These are phyloP conservation scores for Medicago lupulina DNA, from an alignment of 306 rosid species.

Conservation along the genomic window DNA sequence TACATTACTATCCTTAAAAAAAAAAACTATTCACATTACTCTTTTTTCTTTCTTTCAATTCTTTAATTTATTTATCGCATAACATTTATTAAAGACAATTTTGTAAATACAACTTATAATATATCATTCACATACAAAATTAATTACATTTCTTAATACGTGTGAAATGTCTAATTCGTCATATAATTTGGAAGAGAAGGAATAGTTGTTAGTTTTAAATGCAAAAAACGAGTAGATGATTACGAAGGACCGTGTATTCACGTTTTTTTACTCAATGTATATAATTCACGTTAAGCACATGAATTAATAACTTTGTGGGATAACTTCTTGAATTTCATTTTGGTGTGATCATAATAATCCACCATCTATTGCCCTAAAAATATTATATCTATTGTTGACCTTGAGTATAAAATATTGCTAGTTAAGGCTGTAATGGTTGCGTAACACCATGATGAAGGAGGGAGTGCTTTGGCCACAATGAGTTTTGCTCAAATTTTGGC, in stretches of 20 bases:
- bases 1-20: no score
- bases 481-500: conserved; percentile 31
- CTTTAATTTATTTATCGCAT: no score
- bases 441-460: conserved; percentile 25
- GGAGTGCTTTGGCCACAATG: conserved; percentile 49
- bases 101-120: no score
- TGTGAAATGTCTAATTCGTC: no score
- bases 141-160: no score
- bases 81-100: no score
- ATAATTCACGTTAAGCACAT: conserved; percentile 54
- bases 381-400: conserved; percentile 23
- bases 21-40: no score
- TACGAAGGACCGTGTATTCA: not conserved
- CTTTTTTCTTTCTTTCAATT: no score
- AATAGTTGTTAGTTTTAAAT: no score
- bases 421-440: conserved; percentile 22
- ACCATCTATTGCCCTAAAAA: conserved; percentile 13
- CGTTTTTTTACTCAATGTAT: not conserved
- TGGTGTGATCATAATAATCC: conserved; percentile 36
- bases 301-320: conserved; percentile 15
- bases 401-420: not conserved
- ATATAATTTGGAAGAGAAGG: no score
- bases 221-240: not conserved
- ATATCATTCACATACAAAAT: no score
- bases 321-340: conserved; percentile 8